Base-by-base conservation (phyloP, 1,284 basidiomycete genomes). In the Peniophora sp. region DNA sequence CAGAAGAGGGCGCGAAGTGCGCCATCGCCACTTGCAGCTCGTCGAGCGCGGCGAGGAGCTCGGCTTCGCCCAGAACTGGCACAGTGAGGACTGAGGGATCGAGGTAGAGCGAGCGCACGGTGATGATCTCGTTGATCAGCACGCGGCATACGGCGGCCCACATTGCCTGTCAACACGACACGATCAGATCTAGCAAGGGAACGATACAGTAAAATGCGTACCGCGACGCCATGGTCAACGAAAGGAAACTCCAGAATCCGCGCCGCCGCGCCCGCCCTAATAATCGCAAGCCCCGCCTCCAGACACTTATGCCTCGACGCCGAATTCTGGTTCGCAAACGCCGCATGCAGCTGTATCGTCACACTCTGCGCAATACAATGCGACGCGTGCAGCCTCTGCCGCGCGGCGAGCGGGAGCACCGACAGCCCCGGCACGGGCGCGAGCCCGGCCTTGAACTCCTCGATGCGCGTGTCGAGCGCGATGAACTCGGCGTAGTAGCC, bases 321-420 rank as follows among this genome's bases (percentile, higher is more conserved):
- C 0, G 51, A 47, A 47, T 62, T 57, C n/a, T 62, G 59, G 15
- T 55, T 48, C 15, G 58, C 51, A 24, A 65, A 63, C 1, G 62
- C 57, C 5, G 59, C 57, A 47, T 76, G 67, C 6, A 76, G 62
- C 14, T 64, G 69, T 2, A 71, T 65, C 20, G 67, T 57, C 3
- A 65, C 60, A 1, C 57, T 58, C 24, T 63, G 60, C 41, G 68
- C 65, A 8, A 74, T 57, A 5, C 69, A 58, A 48, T 57, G 56
- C 24, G 57, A 55, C 24, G 61, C 57, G n/a, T 62, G 57, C 20
- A 60, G 61, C 1, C 57, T 37, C 8, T 54, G 58, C 15, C 48
- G 47, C 37, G 54, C 51, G 23, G 60, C 54, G 24, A 56, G 51
- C 12, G 55, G 45, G 23, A 51, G 44, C 18, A 44, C 47, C 23